Evolutionary conservation across 768 basidiomycete genomes (phyloP), one percentile per base, ranked within the genome.

Genomic region (Boletus insuetus): DNA sequence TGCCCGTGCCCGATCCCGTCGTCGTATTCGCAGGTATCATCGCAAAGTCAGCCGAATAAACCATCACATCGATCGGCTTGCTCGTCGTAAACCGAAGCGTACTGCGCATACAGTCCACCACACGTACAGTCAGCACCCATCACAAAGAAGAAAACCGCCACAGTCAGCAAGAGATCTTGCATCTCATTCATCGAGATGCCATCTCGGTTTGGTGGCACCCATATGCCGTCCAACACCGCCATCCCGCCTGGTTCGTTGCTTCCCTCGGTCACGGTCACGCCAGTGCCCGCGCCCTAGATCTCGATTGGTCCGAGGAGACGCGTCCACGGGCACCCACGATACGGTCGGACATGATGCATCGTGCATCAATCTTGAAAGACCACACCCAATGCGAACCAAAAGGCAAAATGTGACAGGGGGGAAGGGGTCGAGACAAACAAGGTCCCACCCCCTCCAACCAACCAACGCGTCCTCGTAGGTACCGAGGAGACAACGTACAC

Each of bases 1-100:
- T 39, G 13, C 44, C 42, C 31, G 19, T 39, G 0, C 17, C 37
- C 43, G 48, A 44, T 37, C 32, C 47, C 38, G 46, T 32, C 31
- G 55, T 62, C 46, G 48, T 58, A 37, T 65, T 62, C 29, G 60
- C 54, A 46, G 66, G 57, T 7, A 64, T 47, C 42, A 85, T 78
- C 38, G 57, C 60, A 53, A 87, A 87, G 58, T 79, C 74, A 9
- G 82, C 78, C 19, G 81, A 79, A 63, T 80, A 85, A 22, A 81
- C 60, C 1, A 73, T 72, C 24, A 55, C n/a, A 6, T 55, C 32
- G 13, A 45, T 51, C 14, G 72, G 73, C 4, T 56, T 47, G 22
- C 55, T 42, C 52, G 68, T 65, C 43, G 62, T 58, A 44, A 78
- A 77, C 37, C 66, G 69, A 20, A 78, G 58, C 22, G 67, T 65